Base-by-base conservation (phyloP, 352 stramenopile genomes). In the Globisporangium abappressorium region DNA sequence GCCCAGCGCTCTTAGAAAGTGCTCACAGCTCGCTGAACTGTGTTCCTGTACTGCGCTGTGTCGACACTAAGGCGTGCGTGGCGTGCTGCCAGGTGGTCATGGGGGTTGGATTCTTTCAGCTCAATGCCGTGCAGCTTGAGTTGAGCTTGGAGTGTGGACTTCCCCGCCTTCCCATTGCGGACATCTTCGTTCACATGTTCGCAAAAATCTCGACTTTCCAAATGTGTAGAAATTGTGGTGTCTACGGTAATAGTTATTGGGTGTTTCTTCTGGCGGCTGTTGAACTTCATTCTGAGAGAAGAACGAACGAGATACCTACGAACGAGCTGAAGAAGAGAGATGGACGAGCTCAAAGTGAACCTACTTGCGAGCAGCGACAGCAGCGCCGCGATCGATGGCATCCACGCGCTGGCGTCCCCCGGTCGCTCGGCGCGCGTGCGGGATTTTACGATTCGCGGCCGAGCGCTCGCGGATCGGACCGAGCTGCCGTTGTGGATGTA, bases 341-440 rank as follows among this genome's bases (percentile, higher is more conserved):
- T 86, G 79, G 75, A 85, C 68, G 79, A 87, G 69, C 77, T 87
- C 34, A 77, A 77, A 47, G 73, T 74, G 62, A 72, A 67, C 15
- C 64, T 87, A 26, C 72, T 86, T 0, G 65, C 76, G 47, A 65
- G 62, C 51, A 34, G 3, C 51, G 34, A 58, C 28, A 15, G 51
- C 56, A 64, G 8, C 28, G n/a, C 34, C 7, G 24, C 24, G 3
- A 15, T 4, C 43, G 66, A 71, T 1, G 55, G 36, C 24, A 34
- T 66, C 28, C 49, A 64, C 12, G 26, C 15, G 12, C 9, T 62
- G 54, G 30, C 28, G 9, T 65, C 58, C 6, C 54, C 66, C 14
- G 59, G 55, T 1, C 65, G 51, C 65, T 57, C 60, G 5, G 58
- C 66, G 20, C 53, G 51, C 59, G 59, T 71, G 28, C 59, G 66